Evolutionary conservation across 1,139 yeast genomes (phyloP).

Genomic region (Candida sanyaensis): DNA sequence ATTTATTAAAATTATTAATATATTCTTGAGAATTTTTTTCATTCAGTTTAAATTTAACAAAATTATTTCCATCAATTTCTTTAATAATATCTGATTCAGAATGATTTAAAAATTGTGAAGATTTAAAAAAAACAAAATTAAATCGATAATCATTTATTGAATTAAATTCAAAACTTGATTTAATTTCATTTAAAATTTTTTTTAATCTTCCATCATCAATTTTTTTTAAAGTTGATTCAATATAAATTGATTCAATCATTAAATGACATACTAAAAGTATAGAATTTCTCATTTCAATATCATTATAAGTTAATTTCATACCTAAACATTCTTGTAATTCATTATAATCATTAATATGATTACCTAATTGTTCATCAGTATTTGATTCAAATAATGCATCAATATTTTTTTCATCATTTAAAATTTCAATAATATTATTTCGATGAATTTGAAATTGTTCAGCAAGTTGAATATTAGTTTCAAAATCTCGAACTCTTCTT

Average conservation of each 20-base stretch:
- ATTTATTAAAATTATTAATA: constrained; percentile 17
- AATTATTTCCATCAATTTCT: constrained; percentile 7
- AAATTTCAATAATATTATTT: constrained; percentile 19
- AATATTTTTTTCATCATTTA: constrained; percentile 17
- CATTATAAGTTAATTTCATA: constrained; percentile 15
- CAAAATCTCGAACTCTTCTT: constrained; percentile 11
- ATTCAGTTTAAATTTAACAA: constrained; percentile 10
- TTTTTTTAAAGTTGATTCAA: constrained; percentile 24
- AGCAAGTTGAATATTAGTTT: constrained; percentile 12
- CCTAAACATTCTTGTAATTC: constrained; percentile 9
- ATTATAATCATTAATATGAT: constrained; percentile 4
- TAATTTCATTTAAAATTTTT: constrained; percentile 17
- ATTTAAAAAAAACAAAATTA: constrained; percentile 23
- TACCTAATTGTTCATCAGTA: background rate
- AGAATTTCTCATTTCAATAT: constrained; percentile 22
- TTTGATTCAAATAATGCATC: constrained; percentile 16
- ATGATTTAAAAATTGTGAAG: constrained; percentile 36
- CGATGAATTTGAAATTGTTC: constrained; percentile 20
- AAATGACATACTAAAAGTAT: constrained; percentile 18
- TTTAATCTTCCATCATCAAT: constrained; percentile 8
- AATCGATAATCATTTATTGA: constrained; percentile 17
- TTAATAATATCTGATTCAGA: constrained; percentile 19
- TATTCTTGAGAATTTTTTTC: constrained; percentile 18
- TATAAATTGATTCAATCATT: constrained; percentile 23
- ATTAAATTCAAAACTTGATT: constrained; percentile 19